phyloP scores from a whole-genome alignment of 2,329 filamentous ascomycete genomes.

The Emericellopsis cladophorae region DNA sequence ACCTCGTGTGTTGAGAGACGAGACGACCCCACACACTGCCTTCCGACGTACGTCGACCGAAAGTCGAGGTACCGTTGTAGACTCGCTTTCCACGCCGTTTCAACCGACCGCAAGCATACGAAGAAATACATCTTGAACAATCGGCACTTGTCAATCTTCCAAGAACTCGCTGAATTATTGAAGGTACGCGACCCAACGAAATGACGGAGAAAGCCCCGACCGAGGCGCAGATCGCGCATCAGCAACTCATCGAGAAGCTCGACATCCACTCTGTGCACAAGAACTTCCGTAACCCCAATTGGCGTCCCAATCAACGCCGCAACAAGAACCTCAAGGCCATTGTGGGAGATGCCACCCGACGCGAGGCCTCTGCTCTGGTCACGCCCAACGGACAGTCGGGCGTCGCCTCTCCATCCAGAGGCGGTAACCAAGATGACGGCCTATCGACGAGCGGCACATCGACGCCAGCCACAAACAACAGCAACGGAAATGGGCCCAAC shows the following conservation, averaged over 20 bases:
- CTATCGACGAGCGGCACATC: constrained; percentile 45
- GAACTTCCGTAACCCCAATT: constrained; percentile 78
- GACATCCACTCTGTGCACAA: constrained; percentile 81
- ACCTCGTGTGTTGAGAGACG: too few relatives aligned
- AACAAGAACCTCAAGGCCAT: constrained; percentile 99
- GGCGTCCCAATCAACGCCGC: constrained; percentile 86
- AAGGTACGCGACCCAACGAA: too few relatives aligned
- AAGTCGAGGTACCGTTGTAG: too few relatives aligned
- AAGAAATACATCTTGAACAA: too few relatives aligned
- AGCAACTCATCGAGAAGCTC: constrained; percentile 76
- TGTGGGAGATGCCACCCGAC: constrained; percentile 74
- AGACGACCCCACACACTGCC: too few relatives aligned
- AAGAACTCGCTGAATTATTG: too few relatives aligned
- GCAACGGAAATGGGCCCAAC: constrained; percentile 40
- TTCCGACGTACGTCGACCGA: too few relatives aligned
- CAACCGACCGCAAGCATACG: too few relatives aligned
- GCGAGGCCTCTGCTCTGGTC: constrained; percentile 77
- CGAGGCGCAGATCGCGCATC: constrained; percentile 68
- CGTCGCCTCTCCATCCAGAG: constrained; percentile 44
- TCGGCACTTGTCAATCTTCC: too few relatives aligned
- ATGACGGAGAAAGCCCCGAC: constrained; percentile 27
- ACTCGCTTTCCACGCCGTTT: too few relatives aligned
- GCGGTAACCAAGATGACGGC: constrained; percentile 29
- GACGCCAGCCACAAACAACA: constrained; percentile 33
- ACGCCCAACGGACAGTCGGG: constrained; percentile 68